These are phyloP conservation scores for Parmelia sp. DNA, from an alignment of 495 filamentous ascomycete species.

Conservation along the genomic window DNA sequence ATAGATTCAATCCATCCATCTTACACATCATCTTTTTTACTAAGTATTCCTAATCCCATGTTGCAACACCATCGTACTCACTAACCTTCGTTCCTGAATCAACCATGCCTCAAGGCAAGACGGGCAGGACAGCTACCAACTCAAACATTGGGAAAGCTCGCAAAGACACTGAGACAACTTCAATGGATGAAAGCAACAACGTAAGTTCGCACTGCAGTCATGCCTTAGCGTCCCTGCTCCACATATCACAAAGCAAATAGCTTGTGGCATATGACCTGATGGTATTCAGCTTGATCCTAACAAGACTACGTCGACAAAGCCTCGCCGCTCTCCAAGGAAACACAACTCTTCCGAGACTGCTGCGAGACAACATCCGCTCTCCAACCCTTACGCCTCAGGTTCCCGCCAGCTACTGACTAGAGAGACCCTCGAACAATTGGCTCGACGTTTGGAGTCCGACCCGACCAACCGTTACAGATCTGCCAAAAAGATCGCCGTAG, in stretches of 20 bases:
- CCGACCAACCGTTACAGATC: not conserved
- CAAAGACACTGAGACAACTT: not conserved
- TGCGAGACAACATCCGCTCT: not conserved
- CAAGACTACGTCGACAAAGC: not conserved
- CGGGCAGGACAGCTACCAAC: not conserved
- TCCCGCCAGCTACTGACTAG: not conserved
- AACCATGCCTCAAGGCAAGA: not conserved
- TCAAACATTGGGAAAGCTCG: not conserved
- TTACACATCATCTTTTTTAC: not conserved
- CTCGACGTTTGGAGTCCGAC: not conserved
- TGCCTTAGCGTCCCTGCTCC: not conserved
- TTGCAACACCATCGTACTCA: not conserved
- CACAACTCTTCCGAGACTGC: not conserved
- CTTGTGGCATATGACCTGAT: not conserved
- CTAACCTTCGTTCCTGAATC: not conserved
- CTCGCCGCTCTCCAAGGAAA: not conserved
- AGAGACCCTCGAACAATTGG: not conserved
- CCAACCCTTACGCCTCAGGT: not conserved
- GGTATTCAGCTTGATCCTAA: not conserved
- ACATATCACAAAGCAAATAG: not conserved
- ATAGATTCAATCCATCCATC: slow-evolving; percentile 1
- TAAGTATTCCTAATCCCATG: not conserved
- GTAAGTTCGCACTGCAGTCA: not conserved
- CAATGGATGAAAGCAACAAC: not conserved
- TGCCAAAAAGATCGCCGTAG: too few species aligned